Base-by-base conservation (phyloP, 78 protist genomes). In the Creolimax fragrantissima region DNA sequence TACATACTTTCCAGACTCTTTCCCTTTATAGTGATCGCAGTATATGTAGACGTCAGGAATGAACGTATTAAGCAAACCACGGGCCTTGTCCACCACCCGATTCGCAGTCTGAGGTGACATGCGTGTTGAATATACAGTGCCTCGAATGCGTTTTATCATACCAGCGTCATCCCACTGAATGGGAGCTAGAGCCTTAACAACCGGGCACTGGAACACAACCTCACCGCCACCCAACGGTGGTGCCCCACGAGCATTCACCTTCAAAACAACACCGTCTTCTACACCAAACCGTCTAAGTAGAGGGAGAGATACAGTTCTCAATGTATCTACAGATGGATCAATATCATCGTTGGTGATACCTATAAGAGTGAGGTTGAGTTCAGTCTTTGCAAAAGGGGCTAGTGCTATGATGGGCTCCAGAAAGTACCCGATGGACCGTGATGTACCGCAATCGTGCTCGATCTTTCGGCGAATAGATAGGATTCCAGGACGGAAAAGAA, bases 201-300 rank as follows among this genome's bases (percentile, higher is more conserved):
- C 37, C 2, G 98, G 98, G 67, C 97, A 93, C 2, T 42, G 91
- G 44, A 98, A 90, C 35, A 44, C 2, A n/a, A 98, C 97, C 42
- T 93, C 95, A 35, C 99, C 99, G 5, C 98, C 99, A 2, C 99
- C 99, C 3, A n/a, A 41, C 2, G 99, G 98, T 4, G 96, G 98
- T 2, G 96, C 95, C 3, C 99, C 99, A 3, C 99, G 90, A 83
- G 7, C 41, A 2, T 41, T 5, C 36, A 93, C 89, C 58, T 93
- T 91, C 84, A 98, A 90, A 44, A 43, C 94, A 2, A 95, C 43
- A 7, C 94, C 97, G 2, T 94, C 97, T 36, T 88, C 94, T 7
- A 97, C 35, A 41, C 99, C 99, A 81, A 97, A 97, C 35, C 86
- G 88, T n/a, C 84, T 81, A 37, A 98, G 92, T 39, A 93, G 11